These are phyloP conservation scores for Apiospora rasikravindrae DNA, from an alignment of 2,329 filamentous ascomycete genomes.

Conservation along the genomic window DNA sequence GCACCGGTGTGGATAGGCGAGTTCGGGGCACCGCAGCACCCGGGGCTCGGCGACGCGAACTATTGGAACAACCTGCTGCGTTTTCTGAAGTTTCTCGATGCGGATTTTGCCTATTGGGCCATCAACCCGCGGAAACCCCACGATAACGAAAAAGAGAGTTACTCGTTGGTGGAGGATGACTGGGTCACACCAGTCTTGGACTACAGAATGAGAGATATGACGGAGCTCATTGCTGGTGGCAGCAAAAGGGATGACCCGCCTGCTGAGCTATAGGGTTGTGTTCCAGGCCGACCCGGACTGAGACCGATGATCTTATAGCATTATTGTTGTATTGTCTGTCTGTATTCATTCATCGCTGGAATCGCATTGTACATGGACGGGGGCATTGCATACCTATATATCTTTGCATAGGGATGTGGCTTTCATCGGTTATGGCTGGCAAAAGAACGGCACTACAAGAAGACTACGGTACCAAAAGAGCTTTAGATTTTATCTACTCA, in stretches of 20 bases:
- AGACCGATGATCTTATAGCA: not conserved
- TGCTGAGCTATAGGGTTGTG: not conserved
- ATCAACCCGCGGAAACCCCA: slow-evolving; percentile 69
- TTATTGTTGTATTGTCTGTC: not conserved
- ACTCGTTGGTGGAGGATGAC: slow-evolving; percentile 66
- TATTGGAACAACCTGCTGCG: slow-evolving; percentile 70
- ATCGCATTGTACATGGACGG: not conserved
- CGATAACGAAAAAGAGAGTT: slow-evolving; percentile 61
- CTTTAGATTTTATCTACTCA: slow-evolving; percentile 3
- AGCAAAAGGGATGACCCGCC: not conserved
- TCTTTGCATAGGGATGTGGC: not conserved
- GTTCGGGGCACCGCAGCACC: slow-evolving; percentile 62
- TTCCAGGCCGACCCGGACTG: not conserved
- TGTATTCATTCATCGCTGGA: not conserved
- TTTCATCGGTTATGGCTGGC: not conserved
- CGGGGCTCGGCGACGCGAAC: slow-evolving; percentile 61
- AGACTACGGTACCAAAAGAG: not conserved
- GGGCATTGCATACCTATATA: not conserved
- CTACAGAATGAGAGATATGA: slow-evolving; percentile 67
- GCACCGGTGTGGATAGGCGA: slow-evolving; percentile 74
- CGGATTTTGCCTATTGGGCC: slow-evolving; percentile 74
- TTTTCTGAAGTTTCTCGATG: slow-evolving; percentile 62
- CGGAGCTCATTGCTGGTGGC: slow-evolving; percentile 52
- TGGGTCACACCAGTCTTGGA: slow-evolving; percentile 68
- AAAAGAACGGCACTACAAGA: not conserved